Base-by-base conservation (phyloP, 257 asterid species). In the Galeopsis tetrahit region DNA sequence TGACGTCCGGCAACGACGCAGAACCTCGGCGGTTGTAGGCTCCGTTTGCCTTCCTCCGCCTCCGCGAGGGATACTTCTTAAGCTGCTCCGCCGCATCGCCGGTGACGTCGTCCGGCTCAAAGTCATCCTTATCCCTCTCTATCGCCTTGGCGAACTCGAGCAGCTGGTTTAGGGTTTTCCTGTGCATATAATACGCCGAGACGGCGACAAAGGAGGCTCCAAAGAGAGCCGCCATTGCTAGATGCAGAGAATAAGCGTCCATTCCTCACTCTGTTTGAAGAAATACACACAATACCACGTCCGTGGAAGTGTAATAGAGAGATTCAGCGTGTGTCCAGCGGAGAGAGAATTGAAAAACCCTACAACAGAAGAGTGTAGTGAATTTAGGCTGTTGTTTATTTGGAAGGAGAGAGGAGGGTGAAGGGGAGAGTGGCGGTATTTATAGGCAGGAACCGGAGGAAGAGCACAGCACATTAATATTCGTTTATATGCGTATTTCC, bases 121-220 rank as follows among this genome's bases (percentile, higher is more conserved):
- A 60, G 61, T 72, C 80, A 38, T 82, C 88, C 10, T 78, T 74
- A 21, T 83, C 92, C 76, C 87, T 86, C 82, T 93, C 98, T 11
- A 91, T 82, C 60, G 88, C 79, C 82, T 84, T 93, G 2, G 92
- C 95, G 33, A 89, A 85, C 90, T 87, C 94, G 14, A 86, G 83
- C 76, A 93, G 67, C 85, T 93, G 98, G 71, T 84, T 85, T 38
- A 93, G 89, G 76, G 97, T 93, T 82, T 85, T 89, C 69, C 91
- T 78, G 84, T 93, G 96, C 97, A 93, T 91, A 80, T 87, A 91
- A 70, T 86, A 93, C 0, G 97, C 98, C 61, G 98, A 93, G 3
- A 89, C 89, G 6, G 98, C 98, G 11, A 93, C 94, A 38, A 88
- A 78, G 33, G 98, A 93, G 10, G 96, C 98, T 51, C 98, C 98